These are phyloP conservation scores for Boletellus deceptivus DNA, from an alignment of 1,284 basidiomycete species.

Conservation along the genomic window DNA sequence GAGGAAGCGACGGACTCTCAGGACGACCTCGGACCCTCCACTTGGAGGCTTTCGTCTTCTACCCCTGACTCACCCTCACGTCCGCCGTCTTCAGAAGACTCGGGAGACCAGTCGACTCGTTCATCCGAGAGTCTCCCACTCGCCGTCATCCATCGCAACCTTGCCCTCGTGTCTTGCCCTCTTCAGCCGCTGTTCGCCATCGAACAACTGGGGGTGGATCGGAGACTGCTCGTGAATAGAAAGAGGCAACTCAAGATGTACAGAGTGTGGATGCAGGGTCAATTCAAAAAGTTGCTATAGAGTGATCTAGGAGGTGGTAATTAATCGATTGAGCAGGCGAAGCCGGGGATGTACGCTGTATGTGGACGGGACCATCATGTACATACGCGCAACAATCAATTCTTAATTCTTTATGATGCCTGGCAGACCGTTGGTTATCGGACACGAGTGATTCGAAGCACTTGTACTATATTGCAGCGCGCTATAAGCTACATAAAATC, in stretches of 20 bases:
- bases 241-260: slow-evolving; percentile 96
- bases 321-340: not conserved
- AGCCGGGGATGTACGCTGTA: not conserved
- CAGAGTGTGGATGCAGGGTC: slow-evolving; percentile 91
- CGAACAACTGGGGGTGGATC: slow-evolving; percentile 81
- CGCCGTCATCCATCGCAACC: slow-evolving; percentile 41
- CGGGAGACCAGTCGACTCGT: not conserved
- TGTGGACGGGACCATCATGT: not conserved
- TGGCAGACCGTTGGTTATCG: not conserved
- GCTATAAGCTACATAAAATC: slow-evolving; percentile 45
- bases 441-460: not conserved
- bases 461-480: not conserved
- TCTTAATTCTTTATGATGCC: too few species aligned
- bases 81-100: not conserved
- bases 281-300: slow-evolving; percentile 46
- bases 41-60: slow-evolving; percentile 12
- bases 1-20: slow-evolving; percentile 38
- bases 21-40: slow-evolving; percentile 18
- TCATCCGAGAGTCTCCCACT: not conserved
- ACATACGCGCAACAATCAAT: too few species aligned
- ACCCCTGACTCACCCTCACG: slow-evolving; percentile 1
- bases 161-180: slow-evolving; percentile 35
- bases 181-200: slow-evolving; percentile 58
- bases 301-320: not conserved
- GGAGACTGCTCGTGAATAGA: slow-evolving; percentile 87